These are phyloP conservation scores for Myriosclerotinia curreyana DNA, from an alignment of 2,329 filamentous ascomycete species.

Conservation along the genomic window DNA sequence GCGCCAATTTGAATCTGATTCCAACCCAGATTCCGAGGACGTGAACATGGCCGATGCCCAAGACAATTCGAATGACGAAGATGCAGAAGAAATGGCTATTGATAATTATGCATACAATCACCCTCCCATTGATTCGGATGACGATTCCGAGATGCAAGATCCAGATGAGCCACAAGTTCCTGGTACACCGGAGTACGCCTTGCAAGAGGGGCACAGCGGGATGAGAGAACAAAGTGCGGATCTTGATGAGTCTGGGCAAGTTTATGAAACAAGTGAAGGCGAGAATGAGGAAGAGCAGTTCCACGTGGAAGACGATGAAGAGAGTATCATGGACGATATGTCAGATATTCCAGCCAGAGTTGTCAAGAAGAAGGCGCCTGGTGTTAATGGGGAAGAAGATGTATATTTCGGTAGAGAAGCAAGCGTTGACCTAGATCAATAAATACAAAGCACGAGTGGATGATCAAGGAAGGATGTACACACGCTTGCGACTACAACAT, in stretches of 20 bases:
- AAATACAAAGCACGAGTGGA: not conserved
- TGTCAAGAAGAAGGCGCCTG: not conserved
- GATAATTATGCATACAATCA: not conserved
- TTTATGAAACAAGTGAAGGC: not conserved
- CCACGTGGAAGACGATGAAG: constrained; percentile 1
- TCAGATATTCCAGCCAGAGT: constrained; percentile 11
- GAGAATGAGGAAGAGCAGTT: not conserved
- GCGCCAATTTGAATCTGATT: not conserved
- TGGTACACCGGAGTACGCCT: constrained; percentile 7
- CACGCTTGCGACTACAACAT: not conserved
- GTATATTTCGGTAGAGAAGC: constrained; percentile 2
- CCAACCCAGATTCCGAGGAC: constrained; percentile 1
- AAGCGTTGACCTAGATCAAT: constrained; percentile 8
- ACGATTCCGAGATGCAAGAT: constrained; percentile 11
- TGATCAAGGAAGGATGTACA: not conserved
- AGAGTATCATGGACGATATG: constrained; percentile 17
- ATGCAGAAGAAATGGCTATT: too few species aligned
- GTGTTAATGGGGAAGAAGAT: not conserved
- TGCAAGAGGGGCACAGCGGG: constrained; percentile 1
- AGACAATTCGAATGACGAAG: not conserved
- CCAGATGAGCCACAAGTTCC: constrained; percentile 13
- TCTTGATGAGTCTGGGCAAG: constrained; percentile 4
- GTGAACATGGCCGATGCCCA: constrained; percentile 5
- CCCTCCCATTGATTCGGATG: not conserved
- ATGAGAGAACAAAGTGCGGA: constrained; percentile 3